Conservation (phyloP, 2,329 filamentous ascomycete species). For the Curvularia sp. region DNA sequence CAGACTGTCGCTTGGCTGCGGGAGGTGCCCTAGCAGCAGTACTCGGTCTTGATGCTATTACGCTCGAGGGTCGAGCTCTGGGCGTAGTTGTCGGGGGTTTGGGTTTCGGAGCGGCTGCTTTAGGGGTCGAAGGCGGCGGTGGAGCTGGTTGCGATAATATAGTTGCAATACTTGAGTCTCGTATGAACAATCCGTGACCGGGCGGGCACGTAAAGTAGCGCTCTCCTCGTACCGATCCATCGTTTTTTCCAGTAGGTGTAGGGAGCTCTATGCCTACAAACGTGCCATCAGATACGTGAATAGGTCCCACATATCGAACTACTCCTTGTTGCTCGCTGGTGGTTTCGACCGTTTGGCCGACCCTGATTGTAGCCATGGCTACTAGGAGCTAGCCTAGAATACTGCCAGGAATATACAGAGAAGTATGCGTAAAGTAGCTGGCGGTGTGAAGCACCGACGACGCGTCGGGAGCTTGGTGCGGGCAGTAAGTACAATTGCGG, state of each 20-base stretch:
- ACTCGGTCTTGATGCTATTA: conserved; percentile 22
- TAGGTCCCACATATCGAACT: conserved; percentile 81
- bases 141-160: conserved; percentile 56
- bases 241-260: conserved; percentile 85
- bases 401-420: background rate
- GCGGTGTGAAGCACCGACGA: conserved; percentile 16
- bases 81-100: conserved; percentile 24
- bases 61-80: conserved; percentile 35
- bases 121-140: conserved; percentile 16
- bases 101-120: conserved; percentile 17
- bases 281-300: conserved; percentile 80
- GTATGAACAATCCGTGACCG: conserved; percentile 83
- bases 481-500: conserved; percentile 12
- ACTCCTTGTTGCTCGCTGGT: conserved; percentile 77
- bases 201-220: conserved; percentile 83
- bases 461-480: conserved; percentile 21
- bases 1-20: conserved; percentile 31
- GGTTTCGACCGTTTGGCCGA: conserved; percentile 79
- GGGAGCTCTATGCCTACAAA: conserved; percentile 93
- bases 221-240: conserved; percentile 86
- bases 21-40: conserved; percentile 23
- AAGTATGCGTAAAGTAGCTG: conserved; percentile 7
- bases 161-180: conserved; percentile 71
- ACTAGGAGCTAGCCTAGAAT: conserved; percentile 10
- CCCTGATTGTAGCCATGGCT: conserved; percentile 39